Evolutionary conservation across 345 rosid species (phyloP).

Genomic region (Raphanus raphanistrum): DNA sequence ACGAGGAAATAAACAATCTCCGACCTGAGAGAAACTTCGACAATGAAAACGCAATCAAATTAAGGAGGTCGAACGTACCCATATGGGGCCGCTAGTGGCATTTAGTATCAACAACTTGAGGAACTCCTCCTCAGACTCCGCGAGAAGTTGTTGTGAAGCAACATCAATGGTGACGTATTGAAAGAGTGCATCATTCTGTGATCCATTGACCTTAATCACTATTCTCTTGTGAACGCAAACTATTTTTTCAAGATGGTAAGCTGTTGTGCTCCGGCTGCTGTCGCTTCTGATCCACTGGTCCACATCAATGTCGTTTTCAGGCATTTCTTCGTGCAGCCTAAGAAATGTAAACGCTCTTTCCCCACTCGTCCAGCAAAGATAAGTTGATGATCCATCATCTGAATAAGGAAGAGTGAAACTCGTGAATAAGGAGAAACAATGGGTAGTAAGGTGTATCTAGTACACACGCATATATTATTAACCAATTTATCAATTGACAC

Average conservation of each 20-base stretch:
- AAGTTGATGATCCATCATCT: conserved; percentile 89
- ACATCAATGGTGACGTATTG: conserved; percentile 56
- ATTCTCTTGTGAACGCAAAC: conserved; percentile 56
- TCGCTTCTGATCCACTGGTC: conserved; percentile 42
- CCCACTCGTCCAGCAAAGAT: conserved; percentile 76
- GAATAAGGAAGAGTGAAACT: conserved; percentile 25
- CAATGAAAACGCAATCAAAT: background rate
- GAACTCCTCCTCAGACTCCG: conserved; percentile 59
- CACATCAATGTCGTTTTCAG: conserved; percentile 41
- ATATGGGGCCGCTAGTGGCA: conserved; percentile 53
- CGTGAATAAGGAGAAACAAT: conserved; percentile 3
- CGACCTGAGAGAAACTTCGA: background rate
- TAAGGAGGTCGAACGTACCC: conserved; percentile 53
- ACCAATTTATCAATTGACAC: background rate
- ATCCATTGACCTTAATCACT: conserved; percentile 53
- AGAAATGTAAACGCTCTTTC: conserved; percentile 67
- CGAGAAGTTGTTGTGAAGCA: conserved; percentile 48
- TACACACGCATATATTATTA: background rate
- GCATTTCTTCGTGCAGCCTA: conserved; percentile 62
- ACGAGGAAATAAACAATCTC: background rate
- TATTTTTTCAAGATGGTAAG: conserved; percentile 56
- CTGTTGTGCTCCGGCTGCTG: conserved; percentile 36
- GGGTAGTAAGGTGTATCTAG: background rate
- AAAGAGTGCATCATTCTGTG: conserved; percentile 49
- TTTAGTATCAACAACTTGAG: conserved; percentile 52